A percentile compares a stretch with the other conserved stretches of the same genome.
Evolutionary conservation across 306 rosid species (phyloP).

Genomic region (Hippophae tibetana): DNA sequence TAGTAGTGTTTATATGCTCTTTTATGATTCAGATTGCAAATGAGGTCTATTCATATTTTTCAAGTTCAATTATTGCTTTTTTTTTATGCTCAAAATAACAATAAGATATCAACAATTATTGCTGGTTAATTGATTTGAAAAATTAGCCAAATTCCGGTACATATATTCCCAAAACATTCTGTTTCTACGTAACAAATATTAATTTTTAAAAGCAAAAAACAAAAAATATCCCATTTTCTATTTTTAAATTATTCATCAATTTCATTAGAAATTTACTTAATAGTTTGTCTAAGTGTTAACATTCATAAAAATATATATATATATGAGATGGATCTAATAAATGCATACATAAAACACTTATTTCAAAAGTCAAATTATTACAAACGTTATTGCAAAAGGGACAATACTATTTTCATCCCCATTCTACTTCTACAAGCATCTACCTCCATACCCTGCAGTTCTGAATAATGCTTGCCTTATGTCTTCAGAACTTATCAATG

Average conservation of each 20-base stretch:
- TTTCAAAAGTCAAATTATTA: conserved; percentile 27
- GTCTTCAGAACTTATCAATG: conserved; percentile 49
- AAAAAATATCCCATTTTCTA: not conserved
- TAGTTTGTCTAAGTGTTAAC: conserved; percentile 15
- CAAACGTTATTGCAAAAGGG: conserved; percentile 26
- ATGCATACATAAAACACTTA: conserved; percentile 25
- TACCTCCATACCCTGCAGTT: conserved; percentile 97
- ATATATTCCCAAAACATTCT: conserved; percentile 2
- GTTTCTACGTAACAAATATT: not conserved
- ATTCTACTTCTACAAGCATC: conserved; percentile 51
- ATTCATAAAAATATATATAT: conserved; percentile 20
- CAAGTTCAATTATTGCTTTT: too few relatives aligned
- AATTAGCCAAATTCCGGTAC: not conserved
- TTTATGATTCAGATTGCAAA: too few relatives aligned
- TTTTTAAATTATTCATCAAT: conserved; percentile 4
- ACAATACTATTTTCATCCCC: conserved; percentile 16
- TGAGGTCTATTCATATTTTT: too few relatives aligned
- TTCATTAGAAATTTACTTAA: conserved; percentile 9
- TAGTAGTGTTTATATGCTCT: too few relatives aligned
- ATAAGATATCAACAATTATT: not conserved
- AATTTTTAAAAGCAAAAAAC: not conserved
- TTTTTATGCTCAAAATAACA: not conserved
- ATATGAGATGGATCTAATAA: conserved; percentile 27
- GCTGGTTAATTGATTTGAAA: not conserved
- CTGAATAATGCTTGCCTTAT: conserved; percentile 87